phyloP scores from a whole-genome alignment of 306 rosid species.

The Rosa chinensis region DNA sequence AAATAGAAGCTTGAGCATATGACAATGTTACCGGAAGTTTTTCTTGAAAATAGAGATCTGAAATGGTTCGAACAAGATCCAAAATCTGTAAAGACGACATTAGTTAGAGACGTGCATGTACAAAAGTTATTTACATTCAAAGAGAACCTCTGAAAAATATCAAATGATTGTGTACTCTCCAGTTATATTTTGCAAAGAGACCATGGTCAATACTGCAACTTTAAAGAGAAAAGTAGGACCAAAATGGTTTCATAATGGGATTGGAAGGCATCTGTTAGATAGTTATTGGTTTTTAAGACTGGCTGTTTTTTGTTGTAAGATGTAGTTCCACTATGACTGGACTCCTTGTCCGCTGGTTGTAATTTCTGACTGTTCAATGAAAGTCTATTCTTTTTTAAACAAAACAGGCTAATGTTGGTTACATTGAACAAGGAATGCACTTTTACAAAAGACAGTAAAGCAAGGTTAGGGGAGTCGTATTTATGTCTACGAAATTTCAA shows the following conservation, averaged over 20 bases:
- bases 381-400: background rate
- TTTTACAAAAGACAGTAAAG: background rate
- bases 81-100: constrained; percentile 56
- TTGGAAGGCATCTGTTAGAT: background rate
- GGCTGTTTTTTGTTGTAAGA: background rate
- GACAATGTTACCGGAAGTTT: constrained; percentile 75
- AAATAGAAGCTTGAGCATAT: constrained; percentile 71
- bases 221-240: background rate
- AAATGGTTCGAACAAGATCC: constrained; percentile 67
- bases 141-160: background rate
- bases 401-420: background rate
- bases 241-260: background rate
- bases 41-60: constrained; percentile 67
- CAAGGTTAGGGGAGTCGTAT: background rate
- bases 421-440: background rate
- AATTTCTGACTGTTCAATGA: background rate
- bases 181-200: background rate
- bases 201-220: background rate
- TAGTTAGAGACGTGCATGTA: constrained; percentile 3
- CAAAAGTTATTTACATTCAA: background rate
- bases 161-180: background rate
- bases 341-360: background rate
- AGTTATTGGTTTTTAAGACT: background rate
- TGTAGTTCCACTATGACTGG: background rate
- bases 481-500: background rate